phyloP scores from a whole-genome alignment of 192 early-diverging fungal genomes.

The Coemansia sp. region DNA sequence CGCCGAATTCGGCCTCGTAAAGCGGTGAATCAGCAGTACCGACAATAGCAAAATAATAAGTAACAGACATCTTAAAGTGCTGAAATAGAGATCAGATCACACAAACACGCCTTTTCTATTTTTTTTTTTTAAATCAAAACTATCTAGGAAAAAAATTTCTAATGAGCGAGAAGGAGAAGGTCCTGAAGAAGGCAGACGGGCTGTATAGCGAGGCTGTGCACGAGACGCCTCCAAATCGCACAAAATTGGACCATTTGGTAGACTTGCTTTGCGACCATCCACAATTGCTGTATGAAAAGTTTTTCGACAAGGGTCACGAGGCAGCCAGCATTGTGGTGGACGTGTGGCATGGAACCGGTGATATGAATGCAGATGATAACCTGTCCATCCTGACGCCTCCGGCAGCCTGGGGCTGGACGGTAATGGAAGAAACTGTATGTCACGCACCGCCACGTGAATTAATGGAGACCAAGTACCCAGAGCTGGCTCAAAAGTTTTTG shows the following conservation, averaged over 20 bases:
- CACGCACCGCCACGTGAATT: constrained; percentile 16
- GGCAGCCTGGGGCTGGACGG: constrained; percentile 51
- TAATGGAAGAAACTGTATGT: constrained; percentile 46
- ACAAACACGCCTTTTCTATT: background rate
- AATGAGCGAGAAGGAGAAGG: background rate
- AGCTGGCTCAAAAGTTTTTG: constrained; percentile 24
- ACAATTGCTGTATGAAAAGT: constrained; percentile 23
- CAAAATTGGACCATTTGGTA: constrained; percentile 35
- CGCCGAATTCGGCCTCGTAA: constrained; percentile 88
- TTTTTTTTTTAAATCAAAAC: constrained; percentile 1
- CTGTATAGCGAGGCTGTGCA: constrained; percentile 38
- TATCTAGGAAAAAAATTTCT: background rate
- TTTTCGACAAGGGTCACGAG: constrained; percentile 39
- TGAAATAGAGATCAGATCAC: constrained; percentile 6
- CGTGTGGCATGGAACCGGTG: constrained; percentile 15
- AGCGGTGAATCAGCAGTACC: constrained; percentile 93
- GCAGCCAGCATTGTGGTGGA: constrained; percentile 27
- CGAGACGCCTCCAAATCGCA: constrained; percentile 49
- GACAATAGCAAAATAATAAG: constrained; percentile 90
- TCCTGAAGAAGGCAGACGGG: background rate
- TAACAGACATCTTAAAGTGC: constrained; percentile 12
- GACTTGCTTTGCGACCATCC: constrained; percentile 38
- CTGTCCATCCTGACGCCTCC: constrained; percentile 43
- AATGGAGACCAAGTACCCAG: constrained; percentile 28
- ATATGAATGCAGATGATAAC: constrained; percentile 22